Evolutionary conservation across 2,329 filamentous ascomycete species (phyloP), one percentile per base, ranked within the genome.

Genomic region (Rhynchosporium graminicola): DNA sequence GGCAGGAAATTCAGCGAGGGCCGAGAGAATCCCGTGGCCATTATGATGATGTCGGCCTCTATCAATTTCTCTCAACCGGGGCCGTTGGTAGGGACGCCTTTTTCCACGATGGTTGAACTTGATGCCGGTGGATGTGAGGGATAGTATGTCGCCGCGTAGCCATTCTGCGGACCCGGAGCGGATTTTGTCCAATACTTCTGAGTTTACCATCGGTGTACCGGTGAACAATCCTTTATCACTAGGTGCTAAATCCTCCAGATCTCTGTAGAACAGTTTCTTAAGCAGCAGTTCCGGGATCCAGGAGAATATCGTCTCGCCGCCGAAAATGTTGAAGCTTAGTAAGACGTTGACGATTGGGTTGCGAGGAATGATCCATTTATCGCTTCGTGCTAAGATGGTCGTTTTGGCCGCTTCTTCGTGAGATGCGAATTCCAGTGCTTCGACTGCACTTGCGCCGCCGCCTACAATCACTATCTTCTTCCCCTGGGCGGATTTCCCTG

Each of bases 351-450:
- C 80, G 48, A 95, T 55, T 0, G 90, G 79, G 67, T 96, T 95
- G 8, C 92, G 83, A 0, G 91, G 91, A 58, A 94, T 93, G 65
- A 95, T 91, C 91, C 90, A 94, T 74, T 94, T 95, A 69, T 94
- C 90, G 13, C 86, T 90, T 28, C 91, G 83, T 0, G 91, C 86
- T 9, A 96, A 82, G 36, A 96, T 87, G 61, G 86, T 87, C 0
- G 88, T 87, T 70, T 91, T 86, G 7, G 79, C 78, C 0, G 90
- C 91, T 3, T 86, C 81, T 47, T 86, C 83, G 12, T 84, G 78
- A 10, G 87, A 83, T 0, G 90, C 90, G 69, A 91, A 96, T 71
- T 96, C 91, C 31, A 96, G 80, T 0, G 90, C 90, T 74, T 96
- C 91, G 4, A 96, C 87, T 2, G 91, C 91, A 59, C 87, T 91